Percentiles rank a stretch among this genome's conserved stretches.
These are phyloP conservation scores for Rubroboletus pulcherrimus DNA, from an alignment of 768 basidiomycete species.

Conservation along the genomic window DNA sequence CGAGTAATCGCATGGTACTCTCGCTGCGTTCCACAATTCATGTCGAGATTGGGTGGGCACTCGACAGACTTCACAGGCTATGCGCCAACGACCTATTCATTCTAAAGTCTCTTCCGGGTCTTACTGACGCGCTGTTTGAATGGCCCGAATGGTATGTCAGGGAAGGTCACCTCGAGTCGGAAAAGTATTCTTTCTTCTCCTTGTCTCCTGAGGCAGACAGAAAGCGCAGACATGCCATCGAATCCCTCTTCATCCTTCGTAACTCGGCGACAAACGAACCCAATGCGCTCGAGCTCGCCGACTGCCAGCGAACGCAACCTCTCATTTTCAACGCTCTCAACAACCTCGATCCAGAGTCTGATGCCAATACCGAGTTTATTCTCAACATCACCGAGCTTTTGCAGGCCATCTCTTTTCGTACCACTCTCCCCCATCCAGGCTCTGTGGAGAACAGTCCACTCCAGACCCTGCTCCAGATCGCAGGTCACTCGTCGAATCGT, in stretches of 20 bases:
- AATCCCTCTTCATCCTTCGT: constrained; percentile 82
- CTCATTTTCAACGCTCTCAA: constrained; percentile 64
- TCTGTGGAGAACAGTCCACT: constrained; percentile 48
- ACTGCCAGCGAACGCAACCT: constrained; percentile 57
- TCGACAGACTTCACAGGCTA: constrained; percentile 81
- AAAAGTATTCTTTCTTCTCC: constrained; percentile 52
- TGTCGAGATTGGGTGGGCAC: constrained; percentile 82
- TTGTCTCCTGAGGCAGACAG: constrained; percentile 45
- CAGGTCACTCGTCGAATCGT: constrained; percentile 61
- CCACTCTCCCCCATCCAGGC: constrained; percentile 37
- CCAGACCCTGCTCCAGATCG: constrained; percentile 51
- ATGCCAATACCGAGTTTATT: constrained; percentile 69
- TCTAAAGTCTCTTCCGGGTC: constrained; percentile 67
- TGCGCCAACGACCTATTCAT: constrained; percentile 75
- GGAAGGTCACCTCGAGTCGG: constrained; percentile 51
- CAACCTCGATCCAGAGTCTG: constrained; percentile 55
- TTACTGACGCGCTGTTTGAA: constrained; percentile 80
- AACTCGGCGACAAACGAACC: constrained; percentile 72
- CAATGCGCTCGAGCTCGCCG: constrained; percentile 59
- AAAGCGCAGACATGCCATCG: constrained; percentile 73
- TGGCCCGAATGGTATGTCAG: constrained; percentile 84
- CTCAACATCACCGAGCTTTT: constrained; percentile 70
- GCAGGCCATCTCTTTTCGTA: constrained; percentile 51
- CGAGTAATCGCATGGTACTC: constrained; percentile 88
- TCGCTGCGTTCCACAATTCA: constrained; percentile 81